These are phyloP conservation scores for Candida sojae DNA, from an alignment of 1,139 yeast species.

Conservation along the genomic window DNA sequence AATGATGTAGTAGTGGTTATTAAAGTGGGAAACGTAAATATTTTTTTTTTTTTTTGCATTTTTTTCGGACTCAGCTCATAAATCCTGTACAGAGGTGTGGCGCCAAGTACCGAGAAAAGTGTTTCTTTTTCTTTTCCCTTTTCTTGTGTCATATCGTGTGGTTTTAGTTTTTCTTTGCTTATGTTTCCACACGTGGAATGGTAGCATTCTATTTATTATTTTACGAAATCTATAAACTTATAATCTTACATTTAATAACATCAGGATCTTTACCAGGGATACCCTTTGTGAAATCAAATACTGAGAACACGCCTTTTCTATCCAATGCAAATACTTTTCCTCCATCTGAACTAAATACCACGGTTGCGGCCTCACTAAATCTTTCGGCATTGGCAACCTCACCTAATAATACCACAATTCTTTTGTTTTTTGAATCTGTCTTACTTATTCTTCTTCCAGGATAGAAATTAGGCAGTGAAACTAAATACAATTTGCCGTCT, in stretches of 20 bases:
- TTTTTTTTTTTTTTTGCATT: conserved; percentile 5
- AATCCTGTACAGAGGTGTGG: background rate
- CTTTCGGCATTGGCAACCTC: conserved; percentile 76
- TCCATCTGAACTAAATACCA: conserved; percentile 77
- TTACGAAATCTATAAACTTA: conserved; percentile 24
- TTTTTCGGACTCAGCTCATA: conserved; percentile 1
- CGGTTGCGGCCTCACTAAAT: conserved; percentile 70
- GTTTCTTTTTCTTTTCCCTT: background rate
- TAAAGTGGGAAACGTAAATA: background rate
- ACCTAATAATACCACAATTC: conserved; percentile 69
- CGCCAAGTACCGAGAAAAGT: background rate
- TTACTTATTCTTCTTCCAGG: conserved; percentile 27
- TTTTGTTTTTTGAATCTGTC: conserved; percentile 25
- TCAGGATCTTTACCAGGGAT: conserved; percentile 72
- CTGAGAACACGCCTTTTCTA: conserved; percentile 73
- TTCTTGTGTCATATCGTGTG: too few species aligned
- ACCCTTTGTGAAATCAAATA: conserved; percentile 89
- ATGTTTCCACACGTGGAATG: background rate
- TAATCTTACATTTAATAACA: conserved; percentile 71
- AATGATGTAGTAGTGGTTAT: background rate
- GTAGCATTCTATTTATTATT: background rate
- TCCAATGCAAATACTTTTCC: conserved; percentile 76
- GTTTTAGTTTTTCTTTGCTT: background rate
- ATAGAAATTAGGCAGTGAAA: conserved; percentile 61
- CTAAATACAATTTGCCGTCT: conserved; percentile 72